Evolutionary conservation across 2,329 filamentous ascomycete species (phyloP).

Genomic region (Neophaeococcomyces aloes): DNA sequence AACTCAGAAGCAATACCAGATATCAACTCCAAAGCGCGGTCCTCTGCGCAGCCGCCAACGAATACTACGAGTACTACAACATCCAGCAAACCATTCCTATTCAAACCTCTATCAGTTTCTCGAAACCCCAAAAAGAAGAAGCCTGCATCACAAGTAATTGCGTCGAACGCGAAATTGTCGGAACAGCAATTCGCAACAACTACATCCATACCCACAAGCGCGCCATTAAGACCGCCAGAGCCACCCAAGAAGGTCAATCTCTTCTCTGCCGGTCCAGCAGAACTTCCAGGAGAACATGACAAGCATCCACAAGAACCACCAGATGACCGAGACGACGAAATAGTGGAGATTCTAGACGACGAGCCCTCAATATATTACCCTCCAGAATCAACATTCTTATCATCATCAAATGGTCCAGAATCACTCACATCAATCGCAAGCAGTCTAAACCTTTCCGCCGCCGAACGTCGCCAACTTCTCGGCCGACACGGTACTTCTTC

Average conservation of each 20-base stretch:
- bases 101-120: conserved; percentile 76
- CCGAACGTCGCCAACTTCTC: conserved; percentile 73
- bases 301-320: not conserved
- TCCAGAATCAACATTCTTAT: conserved; percentile 8
- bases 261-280: conserved; percentile 26
- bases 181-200: conserved; percentile 9
- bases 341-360: conserved; percentile 32
- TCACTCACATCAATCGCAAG: conserved; percentile 62
- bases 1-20: conserved; percentile 12
- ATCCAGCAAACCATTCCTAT: conserved; percentile 72
- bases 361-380: conserved; percentile 15
- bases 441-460: conserved; percentile 66
- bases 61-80: conserved; percentile 39
- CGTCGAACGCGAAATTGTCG: conserved; percentile 11
- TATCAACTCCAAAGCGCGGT: too few species aligned
- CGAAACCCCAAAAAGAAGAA: conserved; percentile 64
- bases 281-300: not conserved
- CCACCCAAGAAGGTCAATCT: conserved; percentile 35
- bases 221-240: conserved; percentile 10
- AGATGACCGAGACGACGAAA: conserved; percentile 22
- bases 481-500: conserved; percentile 51
- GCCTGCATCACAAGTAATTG: conserved; percentile 5
- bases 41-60: too few species aligned
- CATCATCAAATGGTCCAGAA: conserved; percentile 28
- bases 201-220: not conserved